A percentile compares a stretch with the other conserved stretches of the same genome.
phyloP scores from a whole-genome alignment of 306 rosid species.

The Prunus campanulata region DNA sequence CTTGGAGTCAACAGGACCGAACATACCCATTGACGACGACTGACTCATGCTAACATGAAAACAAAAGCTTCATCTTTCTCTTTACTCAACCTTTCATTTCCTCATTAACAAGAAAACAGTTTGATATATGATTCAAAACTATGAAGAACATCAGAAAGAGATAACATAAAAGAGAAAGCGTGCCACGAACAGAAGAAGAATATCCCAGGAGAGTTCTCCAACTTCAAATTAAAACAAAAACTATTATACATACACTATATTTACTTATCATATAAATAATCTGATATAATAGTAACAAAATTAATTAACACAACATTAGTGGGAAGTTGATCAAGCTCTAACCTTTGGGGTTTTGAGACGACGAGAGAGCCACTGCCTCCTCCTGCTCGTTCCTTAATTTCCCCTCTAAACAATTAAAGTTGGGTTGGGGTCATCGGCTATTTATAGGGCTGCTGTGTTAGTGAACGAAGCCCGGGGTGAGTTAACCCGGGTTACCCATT shows the following conservation, averaged over 20 bases:
- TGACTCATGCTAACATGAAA: background rate
- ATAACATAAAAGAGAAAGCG: background rate
- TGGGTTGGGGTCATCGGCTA: background rate
- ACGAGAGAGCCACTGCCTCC: background rate
- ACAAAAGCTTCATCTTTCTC: background rate
- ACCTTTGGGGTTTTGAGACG: background rate
- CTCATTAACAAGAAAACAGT: constrained; percentile 1
- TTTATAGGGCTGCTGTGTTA: background rate
- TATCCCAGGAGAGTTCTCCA: no score
- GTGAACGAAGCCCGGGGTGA: background rate
- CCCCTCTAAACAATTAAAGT: background rate
- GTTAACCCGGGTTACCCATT: no score
- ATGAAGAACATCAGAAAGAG: background rate
- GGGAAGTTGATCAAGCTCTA: background rate
- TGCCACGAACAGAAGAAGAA: no score
- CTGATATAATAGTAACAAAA: background rate
- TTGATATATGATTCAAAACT: background rate
- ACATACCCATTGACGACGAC: no score
- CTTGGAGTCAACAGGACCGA: no score
- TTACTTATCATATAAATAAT: no score
- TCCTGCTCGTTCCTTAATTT: background rate
- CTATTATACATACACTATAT: background rate
- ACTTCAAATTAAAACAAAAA: background rate
- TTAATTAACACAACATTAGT: background rate
- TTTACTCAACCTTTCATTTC: background rate